phyloP scores from a whole-genome alignment of 2,329 filamentous ascomycete species.

The Neofusicoccum umdonicola region DNA sequence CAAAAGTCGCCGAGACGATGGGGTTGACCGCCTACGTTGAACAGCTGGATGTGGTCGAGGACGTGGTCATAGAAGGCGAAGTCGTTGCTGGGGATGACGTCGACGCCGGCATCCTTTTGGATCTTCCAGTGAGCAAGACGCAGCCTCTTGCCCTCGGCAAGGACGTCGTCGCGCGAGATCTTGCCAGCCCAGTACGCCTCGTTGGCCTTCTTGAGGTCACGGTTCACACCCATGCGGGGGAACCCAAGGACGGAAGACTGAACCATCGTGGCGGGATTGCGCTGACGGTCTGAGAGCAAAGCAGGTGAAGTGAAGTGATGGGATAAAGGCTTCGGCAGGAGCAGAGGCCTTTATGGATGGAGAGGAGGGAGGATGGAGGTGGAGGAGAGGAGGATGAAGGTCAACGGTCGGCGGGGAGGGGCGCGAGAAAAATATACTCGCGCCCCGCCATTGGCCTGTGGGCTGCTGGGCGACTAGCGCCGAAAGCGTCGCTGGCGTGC shows the following conservation, averaged over 20 bases:
- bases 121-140: slow-evolving; percentile 98
- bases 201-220: slow-evolving; percentile 99
- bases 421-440: slow-evolving; percentile 17
- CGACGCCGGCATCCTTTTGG: slow-evolving; percentile 96
- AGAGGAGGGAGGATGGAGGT: not conserved
- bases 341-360: slow-evolving; percentile 7
- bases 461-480: slow-evolving; percentile 10
- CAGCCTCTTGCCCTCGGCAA: slow-evolving; percentile 94
- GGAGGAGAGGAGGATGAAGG: slow-evolving; percentile 8
- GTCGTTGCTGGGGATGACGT: slow-evolving; percentile 98
- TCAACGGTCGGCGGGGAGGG: slow-evolving; percentile 5
- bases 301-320: not conserved
- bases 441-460: slow-evolving; percentile 17
- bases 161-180: slow-evolving; percentile 84
- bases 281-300: not conserved
- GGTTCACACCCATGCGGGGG: slow-evolving; percentile 96
- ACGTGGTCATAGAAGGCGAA: slow-evolving; percentile 99
- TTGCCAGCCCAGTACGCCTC: slow-evolving; percentile 98
- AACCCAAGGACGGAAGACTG: slow-evolving; percentile 84
- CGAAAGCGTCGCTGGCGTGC: slow-evolving; percentile 19
- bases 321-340: not conserved
- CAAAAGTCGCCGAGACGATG: slow-evolving; percentile 15
- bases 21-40: slow-evolving; percentile 65
- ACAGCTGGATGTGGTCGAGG: slow-evolving; percentile 96
- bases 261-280: slow-evolving; percentile 39